phyloP scores from a whole-genome alignment of 352 stramenopile species.

The Globisporangium rhizosaccharum region DNA sequence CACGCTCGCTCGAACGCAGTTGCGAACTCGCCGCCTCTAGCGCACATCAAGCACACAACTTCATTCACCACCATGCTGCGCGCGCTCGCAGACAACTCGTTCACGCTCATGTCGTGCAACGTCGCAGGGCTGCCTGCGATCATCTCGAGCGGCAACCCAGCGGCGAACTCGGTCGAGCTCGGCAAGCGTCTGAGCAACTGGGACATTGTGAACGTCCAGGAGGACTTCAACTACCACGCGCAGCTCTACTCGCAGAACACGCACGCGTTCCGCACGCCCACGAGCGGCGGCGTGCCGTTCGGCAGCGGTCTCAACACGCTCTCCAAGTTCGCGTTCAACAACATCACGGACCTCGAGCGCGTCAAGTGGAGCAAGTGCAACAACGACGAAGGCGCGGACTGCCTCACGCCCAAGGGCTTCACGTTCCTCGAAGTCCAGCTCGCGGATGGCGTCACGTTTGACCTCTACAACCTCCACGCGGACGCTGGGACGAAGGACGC shows the following conservation, averaged over 20 bases:
- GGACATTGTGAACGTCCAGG: slow-evolving; percentile 32
- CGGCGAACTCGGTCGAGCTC: slow-evolving; percentile 39
- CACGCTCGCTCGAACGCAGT: neutral
- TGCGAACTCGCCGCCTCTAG: neutral
- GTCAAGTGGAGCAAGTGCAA: slow-evolving; percentile 42
- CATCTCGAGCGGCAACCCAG: slow-evolving; percentile 40
- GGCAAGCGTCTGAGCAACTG: slow-evolving; percentile 33
- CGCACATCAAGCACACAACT: neutral
- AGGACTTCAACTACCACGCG: slow-evolving; percentile 42
- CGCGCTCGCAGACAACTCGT: slow-evolving; percentile 27
- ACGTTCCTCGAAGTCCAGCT: slow-evolving; percentile 37
- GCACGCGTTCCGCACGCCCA: slow-evolving; percentile 35
- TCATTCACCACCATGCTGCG: slow-evolving; percentile 19
- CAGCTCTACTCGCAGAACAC: slow-evolving; percentile 36
- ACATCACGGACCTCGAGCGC: slow-evolving; percentile 27
- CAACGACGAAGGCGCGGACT: slow-evolving; percentile 39
- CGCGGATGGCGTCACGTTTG: slow-evolving; percentile 30
- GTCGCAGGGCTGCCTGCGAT: slow-evolving; percentile 37
- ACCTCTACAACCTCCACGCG: slow-evolving; percentile 52
- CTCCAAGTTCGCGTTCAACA: slow-evolving; percentile 35
- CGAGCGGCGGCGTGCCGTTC: slow-evolving; percentile 37
- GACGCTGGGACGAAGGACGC: slow-evolving; percentile 25
- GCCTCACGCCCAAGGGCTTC: slow-evolving; percentile 54
- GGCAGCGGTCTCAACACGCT: slow-evolving; percentile 44
- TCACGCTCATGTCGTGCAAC: slow-evolving; percentile 41